Base-by-base conservation (phyloP, 352 stramenopile genomes). In the Globisporangium barbulae region DNA sequence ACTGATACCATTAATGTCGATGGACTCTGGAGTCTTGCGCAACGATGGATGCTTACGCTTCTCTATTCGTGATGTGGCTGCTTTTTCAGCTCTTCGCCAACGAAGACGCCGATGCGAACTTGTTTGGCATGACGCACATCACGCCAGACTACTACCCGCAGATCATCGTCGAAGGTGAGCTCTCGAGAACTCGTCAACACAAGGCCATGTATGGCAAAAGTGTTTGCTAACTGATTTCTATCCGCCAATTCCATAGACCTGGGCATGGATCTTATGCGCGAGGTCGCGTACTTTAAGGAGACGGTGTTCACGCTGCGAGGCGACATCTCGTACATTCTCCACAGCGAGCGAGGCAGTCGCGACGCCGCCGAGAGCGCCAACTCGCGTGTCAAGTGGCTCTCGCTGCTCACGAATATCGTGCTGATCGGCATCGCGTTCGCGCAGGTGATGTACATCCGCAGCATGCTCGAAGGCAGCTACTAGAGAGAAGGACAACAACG, bases 361-460 rank as follows among this genome's bases (percentile, higher is more conserved):
- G 84, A 91, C 67, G 86, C 79, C 49, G 86, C 84, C 4, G 86
- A 94, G 54, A 91, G 80, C 60, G 73, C 81, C 44, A 91, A 93
- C 63, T 75, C 74, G 6, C 86, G 86, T n/a, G 79, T 94, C 48
- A 93, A 92, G 72, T 93, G 83, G 82, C 75, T 89, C 54, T 92
- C 86, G 35, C 65, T 94, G 50, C 71, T 93, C 53, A 92, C 79
- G 0, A 94, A 94, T 65, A 13, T 88, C 44, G 78, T 94, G 58
- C 78, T 94, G 25, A 67, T 94, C 25, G 74, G 77, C 31, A 91
- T 94, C 61, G 86, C 86, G 22, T 75, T 90, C 33, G 79, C 69
- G n/a, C 86, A 94, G 61, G 83, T 94, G 45, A 64, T 94, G 59
- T 93, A 92, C 76, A 91, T 94, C 54, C 86, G 86, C 54, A 81